Evolutionary conservation across 2,329 filamentous ascomycete species (phyloP), one percentile per base, ranked within the genome.

Genomic region (Xylaria sp.): DNA sequence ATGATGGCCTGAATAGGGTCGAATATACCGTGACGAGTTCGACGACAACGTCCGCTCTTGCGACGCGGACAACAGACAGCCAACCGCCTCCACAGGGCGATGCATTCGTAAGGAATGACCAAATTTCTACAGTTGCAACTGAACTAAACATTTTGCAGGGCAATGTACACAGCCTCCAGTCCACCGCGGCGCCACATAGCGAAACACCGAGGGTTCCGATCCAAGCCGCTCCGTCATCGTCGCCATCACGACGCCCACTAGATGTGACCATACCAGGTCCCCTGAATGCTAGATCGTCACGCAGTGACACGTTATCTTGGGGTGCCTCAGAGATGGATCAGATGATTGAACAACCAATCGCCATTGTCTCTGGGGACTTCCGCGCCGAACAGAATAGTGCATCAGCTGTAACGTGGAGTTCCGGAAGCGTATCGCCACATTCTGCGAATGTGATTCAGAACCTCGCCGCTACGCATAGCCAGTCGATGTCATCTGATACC

Each of bases 91-190:
- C 33, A 20, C 57, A 23, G 42, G 58, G 20, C 38, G 20, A 38
- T 51, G 17, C 38, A 66, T 23, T 15, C 13, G 65, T 70, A 68
- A 68, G 68, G 46, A 42, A 23, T 33, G 28, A 28, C n/a, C 40
- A 4, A 36, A 11, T 26, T 11, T 40, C 33, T 49, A 42, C 9
- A 26, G 9, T 13, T 6, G 15, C 17, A 13, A 20, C 44, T 28
- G 13, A 9, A 28, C 68, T 70, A 63, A 68, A 28, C 10, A 38
- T 42, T 13, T 46, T 31, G 33, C 46, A 70, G 65, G 5, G 63
- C 11, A 3, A 46, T 46, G 9, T 48, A n/a, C 51, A 20, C 28
- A 44, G 17, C 23, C 4, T 38, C 9, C 40, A 15, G 7, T 36
- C 33, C 20, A 44, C 40, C n/a, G 6, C 38, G 33, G 26, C 10